Evolutionary conservation across 305 asterid genomes (phyloP).

Genomic region (Stenogyne calaminthoides): DNA sequence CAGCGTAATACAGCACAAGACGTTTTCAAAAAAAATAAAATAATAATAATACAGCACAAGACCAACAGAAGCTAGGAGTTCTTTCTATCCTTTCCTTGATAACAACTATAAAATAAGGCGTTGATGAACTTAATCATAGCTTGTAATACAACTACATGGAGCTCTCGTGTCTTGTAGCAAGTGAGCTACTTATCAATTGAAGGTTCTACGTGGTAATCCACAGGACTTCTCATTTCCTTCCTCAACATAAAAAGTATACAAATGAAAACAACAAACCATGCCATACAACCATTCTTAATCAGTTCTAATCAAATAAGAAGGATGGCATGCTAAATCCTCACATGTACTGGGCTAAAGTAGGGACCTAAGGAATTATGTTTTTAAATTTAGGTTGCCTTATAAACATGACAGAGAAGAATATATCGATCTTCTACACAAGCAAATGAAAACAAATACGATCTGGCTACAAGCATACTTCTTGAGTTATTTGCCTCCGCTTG

Average conservation of each 20-base stretch:
- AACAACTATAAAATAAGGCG: conserved; percentile 11
- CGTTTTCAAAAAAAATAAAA: no score
- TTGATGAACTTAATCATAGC: background rate
- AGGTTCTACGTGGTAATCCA: conserved; percentile 3
- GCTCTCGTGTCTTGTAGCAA: conserved; percentile 7
- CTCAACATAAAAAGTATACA: background rate
- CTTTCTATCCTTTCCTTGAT: conserved; percentile 9
- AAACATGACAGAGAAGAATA: background rate
- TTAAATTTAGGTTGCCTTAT: background rate
- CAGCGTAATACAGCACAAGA: background rate
- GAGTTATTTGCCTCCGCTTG: conserved; percentile 80
- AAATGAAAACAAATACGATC: conserved; percentile 24
- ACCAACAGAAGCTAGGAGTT: conserved; percentile 20
- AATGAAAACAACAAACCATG: background rate
- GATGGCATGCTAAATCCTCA: background rate
- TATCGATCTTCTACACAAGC: conserved; percentile 14
- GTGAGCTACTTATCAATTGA: conserved; percentile 15
- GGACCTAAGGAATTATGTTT: background rate
- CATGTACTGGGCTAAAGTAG: conserved; percentile 20
- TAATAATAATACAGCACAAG: no score
- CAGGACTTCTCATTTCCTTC: conserved; percentile 6
- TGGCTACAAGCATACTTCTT: conserved; percentile 64
- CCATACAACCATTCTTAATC: background rate
- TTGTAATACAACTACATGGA: background rate
- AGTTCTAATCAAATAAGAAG: background rate